Conservation (phyloP, 108 stramenopile genomes). For the Seminavis robusta region DNA sequence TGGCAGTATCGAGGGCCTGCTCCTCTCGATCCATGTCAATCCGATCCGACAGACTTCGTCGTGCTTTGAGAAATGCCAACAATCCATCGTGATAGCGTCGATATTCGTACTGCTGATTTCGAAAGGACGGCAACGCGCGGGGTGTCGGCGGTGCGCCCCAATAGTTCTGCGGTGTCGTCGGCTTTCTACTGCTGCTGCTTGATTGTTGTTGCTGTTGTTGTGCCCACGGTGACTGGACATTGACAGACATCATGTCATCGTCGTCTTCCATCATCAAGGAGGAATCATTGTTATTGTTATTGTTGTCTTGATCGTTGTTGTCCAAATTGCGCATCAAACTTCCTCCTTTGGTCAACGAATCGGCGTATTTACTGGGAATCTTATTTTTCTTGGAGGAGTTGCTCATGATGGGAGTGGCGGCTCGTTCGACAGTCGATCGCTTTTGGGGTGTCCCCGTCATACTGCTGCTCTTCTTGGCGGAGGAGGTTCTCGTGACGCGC, state of each 20-base stretch:
- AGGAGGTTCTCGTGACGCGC: too few relatives aligned
- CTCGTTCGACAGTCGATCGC: conserved; percentile 32
- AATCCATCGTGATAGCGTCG: conserved; percentile 61
- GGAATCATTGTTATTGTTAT: background rate
- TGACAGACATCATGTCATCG: conserved; percentile 4
- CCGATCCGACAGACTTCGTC: conserved; percentile 27
- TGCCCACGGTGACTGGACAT: conserved; percentile 5
- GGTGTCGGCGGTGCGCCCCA: background rate
- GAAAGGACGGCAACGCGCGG: background rate
- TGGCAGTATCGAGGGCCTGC: conserved; percentile 7
- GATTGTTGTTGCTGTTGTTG: background rate
- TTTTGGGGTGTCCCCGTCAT: too few relatives aligned
- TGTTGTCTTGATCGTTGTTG: background rate
- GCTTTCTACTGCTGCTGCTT: background rate
- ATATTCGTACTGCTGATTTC: conserved; percentile 13
- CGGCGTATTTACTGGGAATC: too few relatives aligned
- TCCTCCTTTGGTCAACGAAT: too few relatives aligned
- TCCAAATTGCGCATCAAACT: background rate
- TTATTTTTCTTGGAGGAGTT: conserved; percentile 24
- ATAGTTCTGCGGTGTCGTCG: conserved; percentile 1
- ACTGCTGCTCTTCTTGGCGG: too few relatives aligned
- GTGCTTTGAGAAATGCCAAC: conserved; percentile 33
- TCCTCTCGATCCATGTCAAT: conserved; percentile 25
- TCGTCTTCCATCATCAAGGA: conserved; percentile 5
- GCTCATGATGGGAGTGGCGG: conserved; percentile 43